Evolutionary conservation across 2,329 filamentous ascomycete species (phyloP), one percentile per base, ranked within the genome.

Genomic region (Fusarium sp.): DNA sequence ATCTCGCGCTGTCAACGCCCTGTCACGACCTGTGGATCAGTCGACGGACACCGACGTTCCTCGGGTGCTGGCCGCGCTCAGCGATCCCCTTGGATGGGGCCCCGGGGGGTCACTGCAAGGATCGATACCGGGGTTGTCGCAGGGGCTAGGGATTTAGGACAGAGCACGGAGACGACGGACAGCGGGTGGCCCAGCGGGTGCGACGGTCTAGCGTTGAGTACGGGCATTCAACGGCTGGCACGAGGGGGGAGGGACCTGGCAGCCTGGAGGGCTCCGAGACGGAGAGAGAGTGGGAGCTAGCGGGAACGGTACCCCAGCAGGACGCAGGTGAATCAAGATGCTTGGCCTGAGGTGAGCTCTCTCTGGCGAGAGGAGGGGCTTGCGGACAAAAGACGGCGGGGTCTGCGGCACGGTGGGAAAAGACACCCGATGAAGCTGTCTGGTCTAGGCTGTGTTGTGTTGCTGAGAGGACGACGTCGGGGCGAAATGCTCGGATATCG

Each of bases 101-200:
- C 48, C 48, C 29, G 42, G 55, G 49, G 49, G 57, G 57, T 57
- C 51, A 61, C 55, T 37, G 51, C 61, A 65, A 55, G 61, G 61
- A 53, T 64, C 37, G 23, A n/a, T 27, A n/a, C 61, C 57, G 45
- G 61, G 61, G 44, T 48, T 46, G 11, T 42, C 11, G 36, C 33
- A 51, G 21, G 35, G 51, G 52, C 49, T 61, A 57, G 54, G 44
- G 57, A 56, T 57, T 49, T 55, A 65, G 61, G 49, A 65, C 14
- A 48, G 55, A 50, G 39, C 37, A 54, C 36, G 44, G 36, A 37
- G 55, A 48, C 31, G 25, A 43, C 17, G 42, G 58, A 35, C 61
- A 53, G 54, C 57, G 55, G 59, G 53, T 57, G 63, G 58, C 38
- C 61, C 61, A 63, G 61, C 58, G 58, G 66, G 58, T 67, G 62